These are phyloP conservation scores for Paramyrothecium roridum DNA, from an alignment of 2,329 filamentous ascomycete genomes.

Conservation along the genomic window DNA sequence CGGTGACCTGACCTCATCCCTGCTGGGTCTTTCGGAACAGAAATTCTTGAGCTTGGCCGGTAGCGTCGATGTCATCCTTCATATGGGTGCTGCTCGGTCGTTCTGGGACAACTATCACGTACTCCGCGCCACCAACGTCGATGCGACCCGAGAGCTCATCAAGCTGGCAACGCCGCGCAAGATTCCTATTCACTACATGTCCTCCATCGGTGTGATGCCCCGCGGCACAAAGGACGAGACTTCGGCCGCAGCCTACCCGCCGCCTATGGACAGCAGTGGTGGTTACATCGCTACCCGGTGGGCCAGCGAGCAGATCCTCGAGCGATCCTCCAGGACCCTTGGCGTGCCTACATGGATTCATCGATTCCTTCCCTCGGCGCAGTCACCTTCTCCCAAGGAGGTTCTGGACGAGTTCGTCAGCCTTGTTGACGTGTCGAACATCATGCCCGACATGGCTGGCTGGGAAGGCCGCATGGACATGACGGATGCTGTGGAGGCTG, in stretches of 20 bases:
- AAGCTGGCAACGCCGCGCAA: slow-evolving; percentile 17
- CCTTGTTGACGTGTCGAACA: background rate
- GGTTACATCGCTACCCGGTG: slow-evolving; percentile 32
- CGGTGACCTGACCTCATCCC: slow-evolving; percentile 21
- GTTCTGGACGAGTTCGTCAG: background rate
- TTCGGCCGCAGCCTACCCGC: slow-evolving; percentile 5
- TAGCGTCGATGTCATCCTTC: slow-evolving; percentile 43
- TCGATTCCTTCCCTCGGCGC: slow-evolving; percentile 1
- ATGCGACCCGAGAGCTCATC: slow-evolving; percentile 28
- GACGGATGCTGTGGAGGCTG: background rate
- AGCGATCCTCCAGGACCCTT: slow-evolving; percentile 8
- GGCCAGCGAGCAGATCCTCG: slow-evolving; percentile 28
- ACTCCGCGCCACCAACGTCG: slow-evolving; percentile 29
- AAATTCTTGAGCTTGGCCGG: slow-evolving; percentile 5
- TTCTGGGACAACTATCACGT: slow-evolving; percentile 33
- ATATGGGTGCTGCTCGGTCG: slow-evolving; percentile 41
- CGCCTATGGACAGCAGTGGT: slow-evolving; percentile 16
- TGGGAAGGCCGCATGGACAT: slow-evolving; percentile 4
- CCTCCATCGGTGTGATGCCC: slow-evolving; percentile 12
- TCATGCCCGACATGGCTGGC: slow-evolving; percentile 1
- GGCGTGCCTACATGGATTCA: slow-evolving; percentile 2
- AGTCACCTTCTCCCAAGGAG: background rate
- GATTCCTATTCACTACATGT: slow-evolving; percentile 27
- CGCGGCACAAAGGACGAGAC: background rate
- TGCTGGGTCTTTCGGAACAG: background rate